phyloP scores from a whole-genome alignment of 2,329 filamentous ascomycete genomes.

The Aureobasidium sp. region DNA sequence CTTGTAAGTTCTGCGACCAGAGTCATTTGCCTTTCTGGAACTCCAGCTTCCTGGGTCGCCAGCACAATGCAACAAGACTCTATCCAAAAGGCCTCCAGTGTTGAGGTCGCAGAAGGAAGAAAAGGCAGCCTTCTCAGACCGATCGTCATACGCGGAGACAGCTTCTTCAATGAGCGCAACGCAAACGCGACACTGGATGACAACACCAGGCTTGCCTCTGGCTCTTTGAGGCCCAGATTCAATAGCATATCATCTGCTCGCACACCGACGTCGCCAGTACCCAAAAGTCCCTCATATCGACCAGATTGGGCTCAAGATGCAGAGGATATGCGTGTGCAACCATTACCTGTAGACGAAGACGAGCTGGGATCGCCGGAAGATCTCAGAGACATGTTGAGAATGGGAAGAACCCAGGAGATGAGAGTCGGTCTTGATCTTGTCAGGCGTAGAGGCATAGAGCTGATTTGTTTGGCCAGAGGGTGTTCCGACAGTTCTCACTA shows the following conservation, averaged over 20 bases:
- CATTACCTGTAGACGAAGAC: background rate
- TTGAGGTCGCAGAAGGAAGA: background rate
- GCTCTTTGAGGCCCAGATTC: background rate
- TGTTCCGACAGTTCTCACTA: constrained; percentile 43
- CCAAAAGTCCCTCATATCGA: background rate
- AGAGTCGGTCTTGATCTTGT: constrained; percentile 23
- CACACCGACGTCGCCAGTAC: background rate
- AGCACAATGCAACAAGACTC: background rate
- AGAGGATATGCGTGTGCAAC: background rate
- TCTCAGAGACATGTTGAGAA: constrained; percentile 37
- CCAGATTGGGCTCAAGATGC: constrained; percentile 1
- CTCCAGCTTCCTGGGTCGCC: background rate
- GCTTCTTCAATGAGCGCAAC: background rate
- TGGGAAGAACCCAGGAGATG: constrained; percentile 44
- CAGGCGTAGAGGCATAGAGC: background rate
- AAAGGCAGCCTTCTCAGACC: background rate
- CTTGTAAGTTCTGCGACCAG: background rate
- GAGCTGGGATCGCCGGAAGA: constrained; percentile 22
- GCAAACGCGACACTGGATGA: background rate
- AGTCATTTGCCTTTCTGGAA: background rate
- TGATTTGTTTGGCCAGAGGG: constrained; percentile 28
- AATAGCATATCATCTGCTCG: background rate
- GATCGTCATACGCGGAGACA: background rate
- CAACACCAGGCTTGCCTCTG: background rate
- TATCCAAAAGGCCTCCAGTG: background rate